These are phyloP conservation scores for Astrephomene gubernaculifera DNA, from an alignment of 139 green algal species.

Conservation along the genomic window DNA sequence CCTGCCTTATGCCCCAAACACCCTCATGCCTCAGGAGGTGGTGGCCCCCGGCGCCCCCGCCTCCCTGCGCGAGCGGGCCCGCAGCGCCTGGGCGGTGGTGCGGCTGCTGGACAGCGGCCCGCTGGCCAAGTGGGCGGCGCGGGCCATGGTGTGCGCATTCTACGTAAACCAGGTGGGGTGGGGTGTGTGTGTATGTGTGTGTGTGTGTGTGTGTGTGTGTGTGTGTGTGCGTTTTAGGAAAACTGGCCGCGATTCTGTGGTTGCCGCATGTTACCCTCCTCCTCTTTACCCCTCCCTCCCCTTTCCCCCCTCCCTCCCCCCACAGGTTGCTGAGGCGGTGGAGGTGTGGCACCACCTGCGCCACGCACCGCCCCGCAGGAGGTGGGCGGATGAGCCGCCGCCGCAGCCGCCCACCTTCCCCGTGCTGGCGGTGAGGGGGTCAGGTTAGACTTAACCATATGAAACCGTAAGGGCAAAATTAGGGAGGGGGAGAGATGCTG, in stretches of 20 bases:
- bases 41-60: neutral
- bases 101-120: constrained; percentile 44
- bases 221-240: neutral
- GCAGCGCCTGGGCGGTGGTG: constrained; percentile 1
- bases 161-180: constrained; percentile 46
- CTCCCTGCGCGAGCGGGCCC: neutral
- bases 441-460: too few relatives aligned
- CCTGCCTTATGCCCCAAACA: neutral
- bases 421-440: neutral
- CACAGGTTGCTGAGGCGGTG: constrained; percentile 7
- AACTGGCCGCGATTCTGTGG: neutral
- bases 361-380: neutral
- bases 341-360: constrained; percentile 8
- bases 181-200: neutral
- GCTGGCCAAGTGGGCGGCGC: constrained; percentile 29
- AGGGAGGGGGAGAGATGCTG: too few relatives aligned
- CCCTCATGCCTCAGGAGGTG: constrained; percentile 9
- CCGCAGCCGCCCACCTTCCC: constrained; percentile 37
- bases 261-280: neutral
- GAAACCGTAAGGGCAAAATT: too few relatives aligned
- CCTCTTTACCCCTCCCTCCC: neutral
- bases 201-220: neutral
- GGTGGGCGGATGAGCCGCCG: neutral
- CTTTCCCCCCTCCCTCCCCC: neutral
- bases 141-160: constrained; percentile 40